Percentiles rank a stretch among this genome's conserved stretches.
These are phyloP conservation scores for Acacia melanoxylon DNA, from an alignment of 306 rosid species.

Conservation along the genomic window DNA sequence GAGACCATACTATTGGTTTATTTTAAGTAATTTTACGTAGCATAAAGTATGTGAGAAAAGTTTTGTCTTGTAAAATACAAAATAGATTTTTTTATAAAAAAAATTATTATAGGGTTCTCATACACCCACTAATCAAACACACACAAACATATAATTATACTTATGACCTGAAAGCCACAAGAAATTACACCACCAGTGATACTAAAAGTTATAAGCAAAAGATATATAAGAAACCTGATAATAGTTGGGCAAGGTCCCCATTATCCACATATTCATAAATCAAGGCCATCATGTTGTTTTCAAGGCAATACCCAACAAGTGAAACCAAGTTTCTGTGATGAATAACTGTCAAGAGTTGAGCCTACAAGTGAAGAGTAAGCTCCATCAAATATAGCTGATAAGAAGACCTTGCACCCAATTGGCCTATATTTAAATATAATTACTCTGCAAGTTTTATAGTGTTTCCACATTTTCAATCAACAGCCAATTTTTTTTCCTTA, in stretches of 20 bases:
- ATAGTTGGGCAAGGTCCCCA: background rate
- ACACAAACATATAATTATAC: background rate
- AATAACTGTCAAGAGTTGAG: slow-evolving; percentile 1
- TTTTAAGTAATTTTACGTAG: too few relatives aligned
- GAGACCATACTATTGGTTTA: too few relatives aligned
- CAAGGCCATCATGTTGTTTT: background rate
- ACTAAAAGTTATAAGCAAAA: too few relatives aligned
- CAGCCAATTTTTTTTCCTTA: too few relatives aligned
- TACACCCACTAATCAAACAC: too few relatives aligned
- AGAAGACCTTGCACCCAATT: background rate
- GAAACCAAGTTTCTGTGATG: slow-evolving; percentile 44
- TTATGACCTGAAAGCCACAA: background rate
- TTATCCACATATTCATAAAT: background rate
- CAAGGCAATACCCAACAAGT: slow-evolving; percentile 37
- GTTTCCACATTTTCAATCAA: too few relatives aligned
- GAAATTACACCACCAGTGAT: background rate
- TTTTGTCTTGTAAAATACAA: too few relatives aligned
- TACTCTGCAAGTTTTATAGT: too few relatives aligned
- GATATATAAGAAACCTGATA: background rate
- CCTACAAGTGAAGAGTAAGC: background rate
- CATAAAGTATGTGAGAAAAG: too few relatives aligned
- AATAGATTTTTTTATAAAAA: too few relatives aligned
- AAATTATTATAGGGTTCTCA: too few relatives aligned
- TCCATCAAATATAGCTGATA: background rate
- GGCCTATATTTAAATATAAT: too few relatives aligned